Percentiles rank a stretch among this genome's conserved stretches.
Conservation (phyloP, 345 rosid species). For the Excoecaria agallocha region DNA sequence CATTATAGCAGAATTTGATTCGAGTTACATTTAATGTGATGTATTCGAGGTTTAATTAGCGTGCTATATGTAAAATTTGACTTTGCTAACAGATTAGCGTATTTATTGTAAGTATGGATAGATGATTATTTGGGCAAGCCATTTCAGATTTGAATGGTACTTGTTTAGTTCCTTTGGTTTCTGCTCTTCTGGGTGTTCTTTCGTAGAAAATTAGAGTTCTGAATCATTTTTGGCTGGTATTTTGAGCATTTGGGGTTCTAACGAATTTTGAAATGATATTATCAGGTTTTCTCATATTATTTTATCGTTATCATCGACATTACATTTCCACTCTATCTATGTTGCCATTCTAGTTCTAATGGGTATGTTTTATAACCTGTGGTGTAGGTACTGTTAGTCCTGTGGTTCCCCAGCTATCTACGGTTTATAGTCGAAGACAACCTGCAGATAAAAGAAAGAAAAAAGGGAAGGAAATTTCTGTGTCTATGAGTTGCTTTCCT, state of each 20-base stretch:
- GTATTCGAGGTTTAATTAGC: not conserved
- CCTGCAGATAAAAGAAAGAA: conserved; percentile 32
- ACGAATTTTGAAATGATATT: not conserved
- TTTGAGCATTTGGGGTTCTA: not conserved
- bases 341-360: not conserved
- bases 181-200: not conserved
- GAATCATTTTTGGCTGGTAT: not conserved
- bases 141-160: not conserved
- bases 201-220: not conserved
- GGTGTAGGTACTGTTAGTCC: not conserved
- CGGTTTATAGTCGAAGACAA: conserved; percentile 41
- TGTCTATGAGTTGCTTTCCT: conserved; percentile 27
- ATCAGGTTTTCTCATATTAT: not conserved
- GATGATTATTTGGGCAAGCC: not conserved
- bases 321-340: not conserved
- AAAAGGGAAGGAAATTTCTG: conserved; percentile 35
- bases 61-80: not conserved
- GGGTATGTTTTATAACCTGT: not conserved
- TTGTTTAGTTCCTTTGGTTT: not conserved
- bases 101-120: not conserved
- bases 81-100: not conserved
- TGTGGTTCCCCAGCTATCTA: conserved; percentile 30
- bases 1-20: not conserved
- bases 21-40: not conserved
- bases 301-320: not conserved